Evolutionary conservation across 805 yeast genomes (phyloP).

Genomic region (Kazachstania psychrophila): DNA sequence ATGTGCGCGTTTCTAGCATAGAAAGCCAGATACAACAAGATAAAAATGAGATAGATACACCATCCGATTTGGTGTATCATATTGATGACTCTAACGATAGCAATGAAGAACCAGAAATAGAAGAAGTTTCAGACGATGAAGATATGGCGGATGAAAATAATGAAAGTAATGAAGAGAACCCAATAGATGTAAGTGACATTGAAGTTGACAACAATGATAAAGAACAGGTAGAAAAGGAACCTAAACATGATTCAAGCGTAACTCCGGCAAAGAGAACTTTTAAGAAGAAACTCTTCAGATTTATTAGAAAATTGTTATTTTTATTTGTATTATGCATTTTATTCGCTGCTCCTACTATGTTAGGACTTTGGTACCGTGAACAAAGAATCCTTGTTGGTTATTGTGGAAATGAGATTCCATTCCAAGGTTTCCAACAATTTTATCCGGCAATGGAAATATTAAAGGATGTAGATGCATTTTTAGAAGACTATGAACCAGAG

Average conservation of each 20-base stretch:
- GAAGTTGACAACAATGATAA: too few relatives aligned
- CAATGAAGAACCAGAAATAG: too few relatives aligned
- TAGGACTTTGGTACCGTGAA: slow-evolving; percentile 54
- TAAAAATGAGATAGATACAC: too few relatives aligned
- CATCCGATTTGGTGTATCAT: too few relatives aligned
- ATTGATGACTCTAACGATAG: too few relatives aligned
- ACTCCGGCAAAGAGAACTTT: not conserved
- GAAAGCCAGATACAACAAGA: not conserved
- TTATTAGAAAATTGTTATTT: slow-evolving; percentile 9
- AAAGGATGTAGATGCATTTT: slow-evolving; percentile 33
- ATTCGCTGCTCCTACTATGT: slow-evolving; percentile 32
- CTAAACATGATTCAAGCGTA: too few relatives aligned
- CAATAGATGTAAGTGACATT: too few relatives aligned
- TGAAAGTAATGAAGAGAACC: too few relatives aligned
- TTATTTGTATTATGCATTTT: slow-evolving; percentile 30
- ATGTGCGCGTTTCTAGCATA: not conserved
- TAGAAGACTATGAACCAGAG: slow-evolving; percentile 44
- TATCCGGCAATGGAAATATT: slow-evolving; percentile 31
- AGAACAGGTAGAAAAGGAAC: too few relatives aligned
- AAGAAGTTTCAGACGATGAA: too few relatives aligned
- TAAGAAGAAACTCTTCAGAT: not conserved
- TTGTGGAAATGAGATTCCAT: slow-evolving; percentile 53
- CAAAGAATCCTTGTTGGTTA: slow-evolving; percentile 58
- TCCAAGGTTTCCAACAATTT: slow-evolving; percentile 13
- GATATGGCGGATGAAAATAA: too few relatives aligned